Evolutionary conservation across 2,329 filamentous ascomycete species (phyloP).

Genomic region (Fusarium fracticaudum): DNA sequence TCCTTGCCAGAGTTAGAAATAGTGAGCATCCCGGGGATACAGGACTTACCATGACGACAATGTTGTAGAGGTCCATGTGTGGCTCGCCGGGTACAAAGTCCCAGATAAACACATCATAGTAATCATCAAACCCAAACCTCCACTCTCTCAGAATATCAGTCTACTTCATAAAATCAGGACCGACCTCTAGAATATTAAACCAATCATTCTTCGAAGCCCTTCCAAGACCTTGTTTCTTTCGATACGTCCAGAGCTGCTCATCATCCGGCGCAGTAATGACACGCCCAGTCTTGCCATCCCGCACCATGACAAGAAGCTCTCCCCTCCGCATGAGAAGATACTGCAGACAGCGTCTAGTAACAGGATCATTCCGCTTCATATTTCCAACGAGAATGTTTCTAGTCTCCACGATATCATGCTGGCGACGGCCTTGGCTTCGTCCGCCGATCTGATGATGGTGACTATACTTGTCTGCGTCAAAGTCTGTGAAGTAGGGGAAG

Average conservation of each 20-base stretch:
- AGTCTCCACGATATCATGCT: conserved; percentile 41
- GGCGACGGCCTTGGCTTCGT: conserved; percentile 31
- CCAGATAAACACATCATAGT: conserved; percentile 45
- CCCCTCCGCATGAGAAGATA: conserved; percentile 42
- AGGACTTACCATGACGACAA: conserved; percentile 28
- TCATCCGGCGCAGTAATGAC: conserved; percentile 42
- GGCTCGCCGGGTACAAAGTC: conserved; percentile 38
- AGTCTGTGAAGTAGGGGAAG: conserved; percentile 43
- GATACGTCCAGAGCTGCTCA: conserved; percentile 42
- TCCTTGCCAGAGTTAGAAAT: conserved; percentile 20
- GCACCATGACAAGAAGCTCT: conserved; percentile 41
- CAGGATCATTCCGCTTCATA: conserved; percentile 44
- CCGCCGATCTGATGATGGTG: conserved; percentile 33
- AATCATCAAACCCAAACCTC: conserved; percentile 43
- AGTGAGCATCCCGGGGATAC: no score
- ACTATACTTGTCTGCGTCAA: conserved; percentile 31
- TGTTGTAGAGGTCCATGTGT: conserved; percentile 30
- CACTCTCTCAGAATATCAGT: conserved; percentile 39
- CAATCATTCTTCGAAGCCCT: conserved; percentile 44
- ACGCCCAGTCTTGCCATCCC: conserved; percentile 44
- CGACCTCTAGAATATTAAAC: conserved; percentile 35
- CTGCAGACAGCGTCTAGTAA: conserved; percentile 43
- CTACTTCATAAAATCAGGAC: conserved; percentile 39
- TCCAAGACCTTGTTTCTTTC: conserved; percentile 38
- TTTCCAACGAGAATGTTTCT: conserved; percentile 43